Evolutionary conservation across 140 eudicot species (phyloP).

Genomic region (Stevia rebaudiana): DNA sequence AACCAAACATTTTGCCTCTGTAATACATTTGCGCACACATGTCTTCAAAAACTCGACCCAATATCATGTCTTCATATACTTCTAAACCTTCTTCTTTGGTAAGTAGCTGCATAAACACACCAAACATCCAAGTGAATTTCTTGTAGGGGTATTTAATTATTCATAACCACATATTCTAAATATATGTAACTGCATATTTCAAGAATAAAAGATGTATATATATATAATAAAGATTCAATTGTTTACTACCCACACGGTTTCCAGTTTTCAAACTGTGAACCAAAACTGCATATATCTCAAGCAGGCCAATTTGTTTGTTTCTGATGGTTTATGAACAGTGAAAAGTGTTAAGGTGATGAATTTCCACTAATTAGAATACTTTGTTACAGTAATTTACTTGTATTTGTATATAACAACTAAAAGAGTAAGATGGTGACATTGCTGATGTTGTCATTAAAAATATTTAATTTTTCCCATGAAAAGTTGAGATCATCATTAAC

Average conservation of each 20-base stretch:
- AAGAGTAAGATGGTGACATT: neutral
- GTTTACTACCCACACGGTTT: too few relatives aligned
- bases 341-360: too few relatives aligned
- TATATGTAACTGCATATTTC: too few relatives aligned
- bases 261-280: too few relatives aligned
- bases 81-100: constrained; percentile 77
- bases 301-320: too few relatives aligned
- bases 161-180: too few relatives aligned
- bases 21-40: constrained; percentile 96
- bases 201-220: too few relatives aligned
- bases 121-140: neutral
- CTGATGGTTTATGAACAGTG: too few relatives aligned
- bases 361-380: neutral
- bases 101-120: constrained; percentile 41
- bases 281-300: too few relatives aligned
- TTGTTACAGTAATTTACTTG: neutral
- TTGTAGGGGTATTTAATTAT: neutral
- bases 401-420: neutral
- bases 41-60: constrained; percentile 88
- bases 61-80: constrained; percentile 73
- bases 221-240: too few relatives aligned
- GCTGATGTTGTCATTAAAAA: neutral
- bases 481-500: neutral
- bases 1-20: constrained; percentile 96
- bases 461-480: neutral